Base-by-base conservation (phyloP, 768 basidiomycete species). In the Lentinula raphanica region DNA sequence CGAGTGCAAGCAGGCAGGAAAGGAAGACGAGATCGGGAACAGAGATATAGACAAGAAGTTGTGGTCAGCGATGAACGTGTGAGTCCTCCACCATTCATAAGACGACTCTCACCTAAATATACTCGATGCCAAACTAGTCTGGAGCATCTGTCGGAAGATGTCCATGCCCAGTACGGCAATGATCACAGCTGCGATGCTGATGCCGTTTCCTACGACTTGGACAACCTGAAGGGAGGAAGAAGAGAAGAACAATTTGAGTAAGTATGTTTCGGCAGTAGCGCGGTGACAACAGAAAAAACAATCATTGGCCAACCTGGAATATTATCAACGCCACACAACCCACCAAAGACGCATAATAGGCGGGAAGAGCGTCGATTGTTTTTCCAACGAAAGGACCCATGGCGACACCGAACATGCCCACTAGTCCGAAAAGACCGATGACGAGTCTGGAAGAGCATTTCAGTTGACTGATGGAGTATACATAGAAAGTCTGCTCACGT, bases 381-480 rank as follows among this genome's bases (percentile, higher is more conserved):
- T 74, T 72, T 0, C 85, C 85, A 53, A 77, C 70, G 28, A 82
- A 65, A 0, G 83, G 84, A 0, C 80, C 81, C 28, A 74, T 65
- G 3, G 76, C 60, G 8, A 81, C 78, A 23, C 76, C 84, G 12
- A 80, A 65, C 74, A 68, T 68, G 48, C 82, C 81, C 27, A 82
- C 68, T 23, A 83, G 69, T 12, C 80, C 81, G 62, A 83, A 80
- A 15, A 82, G 72, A n/a, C 82, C 82, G 59, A 81, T 82, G n/a
- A 70, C 66, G 19, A 77, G 67, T 76, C 72, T 42, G n/a, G n/a
- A 17, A 5, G 44, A 3, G n/a, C 8, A 44, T 19, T 23, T 4
- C 17, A 12, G 29, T 4, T 21, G 8, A 40, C 11, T 5, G 17
- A 25, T 35, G 21, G n/a, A 25, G 5, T 11, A 5, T 25, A 11